Evolutionary conservation across 768 basidiomycete genomes (phyloP).

Genomic region (Russula earlei): DNA sequence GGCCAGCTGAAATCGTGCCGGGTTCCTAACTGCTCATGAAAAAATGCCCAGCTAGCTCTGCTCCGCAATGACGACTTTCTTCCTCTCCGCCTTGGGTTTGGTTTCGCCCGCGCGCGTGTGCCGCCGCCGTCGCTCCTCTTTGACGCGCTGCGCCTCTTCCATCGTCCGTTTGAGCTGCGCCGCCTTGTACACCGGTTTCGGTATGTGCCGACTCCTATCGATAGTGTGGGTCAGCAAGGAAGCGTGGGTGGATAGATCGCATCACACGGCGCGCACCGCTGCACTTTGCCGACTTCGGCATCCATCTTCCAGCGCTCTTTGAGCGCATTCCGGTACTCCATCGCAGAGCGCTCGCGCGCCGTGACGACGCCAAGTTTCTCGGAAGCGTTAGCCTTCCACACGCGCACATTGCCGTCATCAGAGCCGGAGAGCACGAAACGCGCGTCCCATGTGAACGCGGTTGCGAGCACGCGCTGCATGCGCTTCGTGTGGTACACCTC

Average conservation of each 20-base stretch:
- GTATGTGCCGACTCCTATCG: slow-evolving; percentile 67
- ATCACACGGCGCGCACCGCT: slow-evolving; percentile 43
- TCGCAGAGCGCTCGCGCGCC: slow-evolving; percentile 79
- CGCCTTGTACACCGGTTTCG: slow-evolving; percentile 85
- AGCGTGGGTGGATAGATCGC: not conserved
- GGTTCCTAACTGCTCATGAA: not conserved
- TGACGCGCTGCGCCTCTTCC: slow-evolving; percentile 81
- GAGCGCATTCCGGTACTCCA: slow-evolving; percentile 87
- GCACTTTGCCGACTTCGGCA: slow-evolving; percentile 67
- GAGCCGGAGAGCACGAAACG: slow-evolving; percentile 87
- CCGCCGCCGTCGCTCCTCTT: slow-evolving; percentile 86
- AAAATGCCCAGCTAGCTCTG: slow-evolving; percentile 57
- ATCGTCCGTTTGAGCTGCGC: slow-evolving; percentile 84
- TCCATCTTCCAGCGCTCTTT: slow-evolving; percentile 86
- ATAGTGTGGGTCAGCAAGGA: not conserved
- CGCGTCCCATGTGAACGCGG: slow-evolving; percentile 82
- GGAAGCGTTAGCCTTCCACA: slow-evolving; percentile 92
- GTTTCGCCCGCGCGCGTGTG: slow-evolving; percentile 79
- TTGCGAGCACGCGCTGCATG: slow-evolving; percentile 94
- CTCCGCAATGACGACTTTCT: slow-evolving; percentile 76
- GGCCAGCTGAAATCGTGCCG: not conserved
- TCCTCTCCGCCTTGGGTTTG: slow-evolving; percentile 88
- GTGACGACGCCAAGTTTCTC: slow-evolving; percentile 89
- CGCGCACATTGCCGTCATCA: slow-evolving; percentile 88
- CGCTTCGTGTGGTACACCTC: slow-evolving; percentile 98